Conservation (phyloP, 495 filamentous ascomycete species). For the Penicillium manginii region DNA sequence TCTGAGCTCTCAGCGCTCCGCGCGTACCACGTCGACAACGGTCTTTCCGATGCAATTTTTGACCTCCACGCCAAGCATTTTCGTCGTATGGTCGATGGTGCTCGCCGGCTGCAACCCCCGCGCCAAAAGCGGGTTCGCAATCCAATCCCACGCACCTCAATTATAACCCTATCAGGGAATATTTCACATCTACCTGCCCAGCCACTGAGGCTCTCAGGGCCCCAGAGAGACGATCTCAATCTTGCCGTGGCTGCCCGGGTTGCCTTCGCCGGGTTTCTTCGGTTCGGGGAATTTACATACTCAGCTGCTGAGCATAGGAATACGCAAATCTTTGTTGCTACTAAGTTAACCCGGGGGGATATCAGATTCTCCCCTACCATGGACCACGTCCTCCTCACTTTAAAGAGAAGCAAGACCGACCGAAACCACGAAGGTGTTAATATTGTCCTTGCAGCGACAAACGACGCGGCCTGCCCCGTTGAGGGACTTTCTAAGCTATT, state of each 20-base stretch:
- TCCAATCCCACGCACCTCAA: background rate
- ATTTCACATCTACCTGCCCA: background rate
- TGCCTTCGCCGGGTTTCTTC: slow-evolving; percentile 10
- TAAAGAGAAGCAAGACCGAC: slow-evolving; percentile 14
- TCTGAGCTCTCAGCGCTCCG: too few relatives aligned
- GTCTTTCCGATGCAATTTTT: background rate
- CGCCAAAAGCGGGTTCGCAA: background rate
- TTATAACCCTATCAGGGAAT: background rate
- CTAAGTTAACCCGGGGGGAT: too few relatives aligned
- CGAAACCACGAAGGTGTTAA: slow-evolving; percentile 13
- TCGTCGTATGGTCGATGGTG: background rate
- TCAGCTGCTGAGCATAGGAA: slow-evolving; percentile 9
- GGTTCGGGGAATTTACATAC: slow-evolving; percentile 14
- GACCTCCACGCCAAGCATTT: slow-evolving; percentile 1
- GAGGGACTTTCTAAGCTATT: slow-evolving; percentile 16
- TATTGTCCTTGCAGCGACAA: slow-evolving; percentile 13
- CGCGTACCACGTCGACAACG: background rate
- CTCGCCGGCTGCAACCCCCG: background rate
- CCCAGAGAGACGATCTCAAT: slow-evolving; percentile 11
- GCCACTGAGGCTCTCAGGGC: background rate
- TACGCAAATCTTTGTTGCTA: background rate
- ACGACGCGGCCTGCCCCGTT: background rate
- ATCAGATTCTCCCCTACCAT: too few relatives aligned
- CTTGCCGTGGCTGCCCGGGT: slow-evolving; percentile 8
- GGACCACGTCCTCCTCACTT: too few relatives aligned